These are phyloP conservation scores for Lactarius akahatsu DNA, from an alignment of 768 basidiomycete genomes.

Conservation along the genomic window DNA sequence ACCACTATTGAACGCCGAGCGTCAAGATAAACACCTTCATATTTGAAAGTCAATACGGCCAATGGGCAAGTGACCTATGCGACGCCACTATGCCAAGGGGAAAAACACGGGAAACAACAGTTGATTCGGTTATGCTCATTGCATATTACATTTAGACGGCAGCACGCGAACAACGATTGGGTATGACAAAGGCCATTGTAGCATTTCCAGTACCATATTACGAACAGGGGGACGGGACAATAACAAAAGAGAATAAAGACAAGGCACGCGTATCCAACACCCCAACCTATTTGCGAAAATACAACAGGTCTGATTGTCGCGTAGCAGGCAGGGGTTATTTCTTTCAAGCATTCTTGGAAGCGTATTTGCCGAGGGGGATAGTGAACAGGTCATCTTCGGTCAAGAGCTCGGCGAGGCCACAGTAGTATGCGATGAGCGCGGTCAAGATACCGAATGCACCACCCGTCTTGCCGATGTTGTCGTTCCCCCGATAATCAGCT, in stretches of 20 bases:
- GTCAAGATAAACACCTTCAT: too few species aligned
- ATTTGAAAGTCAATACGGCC: too few species aligned
- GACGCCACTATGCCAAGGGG: too few species aligned
- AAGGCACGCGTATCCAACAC: neutral
- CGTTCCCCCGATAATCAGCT: conserved; percentile 22
- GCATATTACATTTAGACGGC: neutral
- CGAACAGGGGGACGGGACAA: neutral
- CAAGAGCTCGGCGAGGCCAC: conserved; percentile 45
- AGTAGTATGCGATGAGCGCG: conserved; percentile 50
- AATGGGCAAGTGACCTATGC: too few species aligned
- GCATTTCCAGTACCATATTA: neutral
- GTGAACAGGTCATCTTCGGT: conserved; percentile 40
- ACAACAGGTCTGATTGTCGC: neutral
- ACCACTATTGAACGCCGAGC: too few species aligned
- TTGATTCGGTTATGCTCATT: neutral
- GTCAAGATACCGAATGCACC: conserved; percentile 47
- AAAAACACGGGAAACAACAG: neutral
- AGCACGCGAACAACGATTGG: neutral
- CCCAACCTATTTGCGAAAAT: neutral
- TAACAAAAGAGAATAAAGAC: neutral
- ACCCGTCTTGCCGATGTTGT: conserved; percentile 39
- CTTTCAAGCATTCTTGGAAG: neutral
- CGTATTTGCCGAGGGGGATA: conserved; percentile 41
- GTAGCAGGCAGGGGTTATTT: neutral
- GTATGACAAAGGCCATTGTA: neutral